A percentile compares a stretch with the other conserved stretches of the same genome.
Conservation (phyloP, 2,329 filamentous ascomycete species). For the Lasiodiplodia sp. region DNA sequence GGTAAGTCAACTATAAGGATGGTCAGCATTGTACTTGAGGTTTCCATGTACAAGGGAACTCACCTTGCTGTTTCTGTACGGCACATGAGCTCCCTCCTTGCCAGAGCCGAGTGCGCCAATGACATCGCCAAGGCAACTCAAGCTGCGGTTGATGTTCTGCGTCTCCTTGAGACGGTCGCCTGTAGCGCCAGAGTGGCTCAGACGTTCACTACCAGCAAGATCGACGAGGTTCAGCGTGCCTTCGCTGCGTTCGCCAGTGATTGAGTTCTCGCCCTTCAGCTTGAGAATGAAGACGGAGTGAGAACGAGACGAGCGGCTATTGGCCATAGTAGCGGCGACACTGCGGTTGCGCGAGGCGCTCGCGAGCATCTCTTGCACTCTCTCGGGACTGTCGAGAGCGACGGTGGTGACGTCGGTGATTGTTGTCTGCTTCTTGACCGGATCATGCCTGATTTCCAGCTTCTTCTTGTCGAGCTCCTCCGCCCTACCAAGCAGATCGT, state of each 20-base stretch:
- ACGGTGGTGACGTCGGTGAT: slow-evolving; percentile 83
- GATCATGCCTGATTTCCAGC: slow-evolving; percentile 88
- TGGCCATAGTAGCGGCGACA: slow-evolving; percentile 96
- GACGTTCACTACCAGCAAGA: slow-evolving; percentile 87
- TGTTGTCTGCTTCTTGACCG: slow-evolving; percentile 78
- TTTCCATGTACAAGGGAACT: slow-evolving; percentile 33
- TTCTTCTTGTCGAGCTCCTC: slow-evolving; percentile 80
- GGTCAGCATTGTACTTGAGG: neutral
- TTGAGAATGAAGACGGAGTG: slow-evolving; percentile 95
- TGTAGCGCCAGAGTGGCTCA: slow-evolving; percentile 85
- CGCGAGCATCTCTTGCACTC: slow-evolving; percentile 80
- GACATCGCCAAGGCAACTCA: slow-evolving; percentile 92
- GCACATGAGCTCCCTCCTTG: slow-evolving; percentile 79
- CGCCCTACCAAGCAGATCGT: slow-evolving; percentile 81
- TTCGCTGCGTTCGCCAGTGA: slow-evolving; percentile 84
- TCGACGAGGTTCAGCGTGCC: slow-evolving; percentile 96
- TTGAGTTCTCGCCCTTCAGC: slow-evolving; percentile 69
- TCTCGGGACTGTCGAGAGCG: slow-evolving; percentile 76
- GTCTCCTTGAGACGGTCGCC: slow-evolving; percentile 92
- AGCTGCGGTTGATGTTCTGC: slow-evolving; percentile 94
- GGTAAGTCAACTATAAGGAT: slow-evolving; percentile 71
- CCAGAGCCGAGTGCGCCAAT: slow-evolving; percentile 90
- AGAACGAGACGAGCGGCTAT: slow-evolving; percentile 90
- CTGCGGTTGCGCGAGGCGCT: slow-evolving; percentile 86
- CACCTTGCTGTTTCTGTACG: slow-evolving; percentile 94